Percentiles rank a stretch among this genome's conserved stretches.
Conservation (phyloP, 495 filamentous ascomycete species). For the Chaetomium tenue region DNA sequence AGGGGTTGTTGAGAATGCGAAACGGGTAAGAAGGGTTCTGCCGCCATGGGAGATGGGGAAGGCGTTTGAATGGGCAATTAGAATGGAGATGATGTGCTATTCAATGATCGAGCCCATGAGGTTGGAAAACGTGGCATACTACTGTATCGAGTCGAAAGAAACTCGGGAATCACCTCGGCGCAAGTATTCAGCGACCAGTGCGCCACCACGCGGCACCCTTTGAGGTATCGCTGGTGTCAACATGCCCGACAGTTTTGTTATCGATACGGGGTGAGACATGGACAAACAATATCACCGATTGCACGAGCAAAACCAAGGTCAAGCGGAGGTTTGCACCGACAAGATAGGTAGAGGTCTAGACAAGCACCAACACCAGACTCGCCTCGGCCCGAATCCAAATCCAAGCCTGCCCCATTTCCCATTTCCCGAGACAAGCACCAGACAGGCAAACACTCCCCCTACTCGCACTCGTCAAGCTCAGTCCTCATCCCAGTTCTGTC, state of each 20-base stretch:
- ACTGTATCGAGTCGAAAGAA: too few species aligned
- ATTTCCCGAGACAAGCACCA: background rate
- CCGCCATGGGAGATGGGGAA: too few species aligned
- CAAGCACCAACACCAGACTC: background rate
- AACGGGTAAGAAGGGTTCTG: too few species aligned
- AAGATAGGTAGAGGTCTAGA: background rate
- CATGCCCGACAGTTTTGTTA: background rate
- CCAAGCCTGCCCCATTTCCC: constrained; percentile 3
- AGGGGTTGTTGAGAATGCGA: too few species aligned
- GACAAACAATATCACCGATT: background rate
- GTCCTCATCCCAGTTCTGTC: constrained; percentile 93
- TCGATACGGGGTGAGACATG: background rate
- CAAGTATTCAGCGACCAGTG: too few species aligned
- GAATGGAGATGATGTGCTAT: too few species aligned
- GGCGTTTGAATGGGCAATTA: too few species aligned
- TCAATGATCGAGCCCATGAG: too few species aligned
- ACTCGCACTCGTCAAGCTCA: constrained; percentile 43
- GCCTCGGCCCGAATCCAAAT: constrained; percentile 8
- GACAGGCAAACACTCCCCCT: background rate
- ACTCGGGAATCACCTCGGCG: too few species aligned
- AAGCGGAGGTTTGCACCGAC: background rate
- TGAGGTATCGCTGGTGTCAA: too few species aligned
- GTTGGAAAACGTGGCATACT: too few species aligned
- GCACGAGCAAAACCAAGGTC: background rate
- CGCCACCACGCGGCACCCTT: too few species aligned